Base-by-base conservation (phyloP, 441 rosid genomes). In the Adansonia rubrostipa region DNA sequence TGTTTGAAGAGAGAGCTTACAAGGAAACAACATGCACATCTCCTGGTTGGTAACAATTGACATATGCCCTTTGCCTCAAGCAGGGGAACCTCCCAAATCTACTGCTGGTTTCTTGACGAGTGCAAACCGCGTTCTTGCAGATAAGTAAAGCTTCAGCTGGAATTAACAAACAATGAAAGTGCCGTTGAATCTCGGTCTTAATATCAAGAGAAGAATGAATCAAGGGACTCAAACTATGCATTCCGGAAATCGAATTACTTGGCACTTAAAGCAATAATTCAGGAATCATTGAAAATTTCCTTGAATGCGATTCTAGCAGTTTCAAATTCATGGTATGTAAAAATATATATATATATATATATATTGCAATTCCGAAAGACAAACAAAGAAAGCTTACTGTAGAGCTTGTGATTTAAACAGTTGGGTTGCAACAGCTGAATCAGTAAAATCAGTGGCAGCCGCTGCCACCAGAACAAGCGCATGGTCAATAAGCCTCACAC, bases 381-480 rank as follows among this genome's bases (percentile, higher is more conserved):
- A 61, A 61, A 33, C 54, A 64, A 28, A 62, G 70, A 56, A 67
- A 45, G 53, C 69, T n/a, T 83, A 87, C 90, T 83, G 64, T 54
- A 73, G 60, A 79, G 36, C 42, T 71, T 80, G 77, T 79, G 78
- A 76, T 57, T 69, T 62, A 73, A 42, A 50, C 47, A 15, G 63
- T 56, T 74, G 72, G 80, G 74, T 76, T 81, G 80, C 50, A 82
- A 58, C 19, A 86, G 82, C 68, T 88, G 89, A 75, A 83, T 36
- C 68, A 88, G 56, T 65, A 85, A 42, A 74, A 84, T 82, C 76
- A 86, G 84, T 13, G 77, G 83, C 84, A 86, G 77, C 45, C 78
- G 85, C 61, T 76, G 89, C 89, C 83, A 80, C 88, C 87, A 75
- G 84, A 84, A 82, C 77, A 88, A 81, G 75, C 44, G 81, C 91